Conservation (phyloP, 257 asterid species). For the Rhazya stricta region DNA sequence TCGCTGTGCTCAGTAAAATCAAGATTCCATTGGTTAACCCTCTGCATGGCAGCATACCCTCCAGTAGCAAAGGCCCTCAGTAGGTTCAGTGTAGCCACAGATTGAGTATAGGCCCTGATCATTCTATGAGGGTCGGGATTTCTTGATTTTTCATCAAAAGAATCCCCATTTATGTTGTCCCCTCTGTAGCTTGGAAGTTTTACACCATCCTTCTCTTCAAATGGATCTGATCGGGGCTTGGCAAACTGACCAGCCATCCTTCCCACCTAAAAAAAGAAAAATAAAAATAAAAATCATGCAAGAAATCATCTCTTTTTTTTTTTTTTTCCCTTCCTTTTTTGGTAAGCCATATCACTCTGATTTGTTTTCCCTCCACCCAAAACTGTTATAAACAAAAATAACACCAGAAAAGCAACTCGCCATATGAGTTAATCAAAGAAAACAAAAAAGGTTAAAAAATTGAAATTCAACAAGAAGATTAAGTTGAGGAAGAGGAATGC, state of each 20-base stretch:
- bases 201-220: slow-evolving; percentile 63
- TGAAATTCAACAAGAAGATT: not conserved
- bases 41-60: slow-evolving; percentile 77
- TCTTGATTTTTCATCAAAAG: slow-evolving; percentile 62
- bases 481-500: not conserved
- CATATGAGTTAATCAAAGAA: not conserved
- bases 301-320: too few species aligned
- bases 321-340: too few species aligned
- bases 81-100: slow-evolving; percentile 66
- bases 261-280: slow-evolving; percentile 41
- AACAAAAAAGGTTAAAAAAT: not conserved
- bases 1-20: slow-evolving; percentile 68
- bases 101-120: slow-evolving; percentile 68
- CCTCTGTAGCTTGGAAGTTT: slow-evolving; percentile 81
- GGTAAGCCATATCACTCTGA: not conserved
- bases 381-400: not conserved
- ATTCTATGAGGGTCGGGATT: slow-evolving; percentile 66
- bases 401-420: not conserved
- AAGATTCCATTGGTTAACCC: slow-evolving; percentile 79
- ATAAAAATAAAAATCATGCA: not conserved
- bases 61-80: slow-evolving; percentile 82
- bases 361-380: not conserved
- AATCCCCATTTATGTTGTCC: slow-evolving; percentile 63
- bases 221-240: slow-evolving; percentile 63
- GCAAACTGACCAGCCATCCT: slow-evolving; percentile 86